A percentile compares a stretch with the other conserved stretches of the same genome.
These are phyloP conservation scores for Fagus crenata DNA, from an alignment of 306 rosid species.

Conservation along the genomic window DNA sequence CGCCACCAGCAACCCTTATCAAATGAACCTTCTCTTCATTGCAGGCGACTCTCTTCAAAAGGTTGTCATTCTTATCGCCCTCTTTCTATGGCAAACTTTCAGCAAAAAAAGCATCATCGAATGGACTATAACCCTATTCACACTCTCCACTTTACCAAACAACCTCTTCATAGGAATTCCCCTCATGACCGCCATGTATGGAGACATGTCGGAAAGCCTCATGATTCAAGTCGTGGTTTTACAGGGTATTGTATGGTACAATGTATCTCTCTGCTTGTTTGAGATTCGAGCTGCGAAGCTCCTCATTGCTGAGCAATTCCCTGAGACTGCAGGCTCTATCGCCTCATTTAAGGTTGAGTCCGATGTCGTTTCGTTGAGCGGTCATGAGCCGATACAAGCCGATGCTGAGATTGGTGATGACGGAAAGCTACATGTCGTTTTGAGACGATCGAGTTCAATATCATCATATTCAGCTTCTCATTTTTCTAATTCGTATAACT, in stretches of 20 bases:
- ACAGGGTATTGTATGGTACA: slow-evolving; percentile 78
- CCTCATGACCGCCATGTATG: slow-evolving; percentile 75
- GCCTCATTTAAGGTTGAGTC: slow-evolving; percentile 72
- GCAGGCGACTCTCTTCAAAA: slow-evolving; percentile 87
- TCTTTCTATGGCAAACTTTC: slow-evolving; percentile 72
- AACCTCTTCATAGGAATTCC: slow-evolving; percentile 89
- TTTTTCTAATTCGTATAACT: slow-evolving; percentile 23
- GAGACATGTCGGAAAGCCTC: slow-evolving; percentile 58
- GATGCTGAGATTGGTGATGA: slow-evolving; percentile 85
- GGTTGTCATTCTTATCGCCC: slow-evolving; percentile 55
- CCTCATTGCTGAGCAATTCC: slow-evolving; percentile 72
- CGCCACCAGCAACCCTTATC: slow-evolving; percentile 70
- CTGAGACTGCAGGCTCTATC: slow-evolving; percentile 77
- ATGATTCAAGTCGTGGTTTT: slow-evolving; percentile 83
- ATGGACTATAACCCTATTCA: slow-evolving; percentile 79
- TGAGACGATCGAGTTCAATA: slow-evolving; percentile 33
- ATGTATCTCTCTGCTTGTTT: slow-evolving; percentile 69
- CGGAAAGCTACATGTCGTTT: slow-evolving; percentile 76
- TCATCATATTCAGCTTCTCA: too few relatives aligned
- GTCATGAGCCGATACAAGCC: slow-evolving; percentile 58
- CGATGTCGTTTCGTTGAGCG: slow-evolving; percentile 72
- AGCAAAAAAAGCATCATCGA: slow-evolving; percentile 54
- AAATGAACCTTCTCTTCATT: slow-evolving; percentile 74
- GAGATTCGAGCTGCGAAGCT: slow-evolving; percentile 81
- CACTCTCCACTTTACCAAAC: slow-evolving; percentile 84